Evolutionary conservation across 495 filamentous ascomycete species (phyloP), one percentile per base, ranked within the genome.

Genomic region (Endocarpon pusillum): DNA sequence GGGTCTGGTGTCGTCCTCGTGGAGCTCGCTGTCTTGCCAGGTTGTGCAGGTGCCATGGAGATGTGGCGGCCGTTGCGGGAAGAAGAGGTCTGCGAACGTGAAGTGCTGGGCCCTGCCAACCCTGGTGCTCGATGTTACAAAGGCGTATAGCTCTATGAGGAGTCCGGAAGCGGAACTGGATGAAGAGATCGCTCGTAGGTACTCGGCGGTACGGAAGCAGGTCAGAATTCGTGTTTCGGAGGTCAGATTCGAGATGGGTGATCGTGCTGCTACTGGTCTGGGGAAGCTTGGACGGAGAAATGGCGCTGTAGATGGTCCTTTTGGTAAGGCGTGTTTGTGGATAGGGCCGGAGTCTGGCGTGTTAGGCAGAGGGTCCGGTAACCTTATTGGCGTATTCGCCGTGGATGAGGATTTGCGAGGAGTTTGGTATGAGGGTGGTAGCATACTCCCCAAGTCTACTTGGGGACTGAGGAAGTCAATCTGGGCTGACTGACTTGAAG

Each of bases 181-280:
- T 3, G 31, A 24, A 3, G 45, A 36, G 18, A 42, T 39, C 10
- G 42, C 41, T 15, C 46, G 48, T 4, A 51, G 32, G 14, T 40
- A 40, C 39, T 48, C 47, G 21, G 45, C 45, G 14, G 48, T 42
- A 16, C 47, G 47, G 25, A 51, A 51, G 33, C 34, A 45, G 33
- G 37, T 46, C 4, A 41, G 42, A 4, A 48, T 32, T 3, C 37
- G 23, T 4, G 37, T 37, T 15, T 24, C 16, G 12, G 39, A 35
- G 3, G 15, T 30, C 3, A 48, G 30, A 19, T 42, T 45, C 12
- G 38, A 36, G 9, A 51, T 40, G 16, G 37, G 42, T 15, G 47
- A 46, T 11, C 37, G 33, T 25, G n/a, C n/a, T n/a, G n/a, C n/a
- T n/a, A n/a, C n/a, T n/a, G n/a, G n/a, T n/a, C n/a, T n/a, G n/a